These are phyloP conservation scores for Trichoderma afroharzianum DNA, from an alignment of 2,329 filamentous ascomycete genomes.

Conservation along the genomic window DNA sequence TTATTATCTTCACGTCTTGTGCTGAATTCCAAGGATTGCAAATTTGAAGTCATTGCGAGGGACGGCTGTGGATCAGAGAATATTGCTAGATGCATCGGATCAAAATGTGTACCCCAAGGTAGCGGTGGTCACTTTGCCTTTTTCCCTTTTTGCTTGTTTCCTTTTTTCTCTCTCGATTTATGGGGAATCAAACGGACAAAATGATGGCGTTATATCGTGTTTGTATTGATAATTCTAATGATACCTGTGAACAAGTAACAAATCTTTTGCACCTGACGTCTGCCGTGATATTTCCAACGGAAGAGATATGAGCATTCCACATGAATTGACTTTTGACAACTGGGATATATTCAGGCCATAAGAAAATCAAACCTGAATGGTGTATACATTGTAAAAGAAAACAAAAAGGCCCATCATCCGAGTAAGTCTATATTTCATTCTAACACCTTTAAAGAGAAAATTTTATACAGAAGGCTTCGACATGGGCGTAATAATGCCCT, in stretches of 20 bases:
- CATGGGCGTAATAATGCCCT: constrained; percentile 85
- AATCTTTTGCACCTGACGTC: background rate
- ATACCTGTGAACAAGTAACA: background rate
- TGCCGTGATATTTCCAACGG: background rate
- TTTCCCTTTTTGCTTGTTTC: background rate
- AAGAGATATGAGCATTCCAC: background rate
- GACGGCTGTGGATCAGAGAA: background rate
- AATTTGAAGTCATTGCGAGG: background rate
- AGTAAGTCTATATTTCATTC: background rate
- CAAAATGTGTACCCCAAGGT: background rate
- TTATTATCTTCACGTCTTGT: background rate
- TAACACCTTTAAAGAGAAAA: background rate
- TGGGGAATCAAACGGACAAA: background rate
- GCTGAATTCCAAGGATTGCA: background rate
- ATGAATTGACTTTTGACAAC: background rate
- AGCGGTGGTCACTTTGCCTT: background rate
- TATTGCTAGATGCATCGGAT: background rate
- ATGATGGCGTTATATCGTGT: background rate
- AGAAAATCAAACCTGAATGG: background rate
- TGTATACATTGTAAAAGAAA: background rate
- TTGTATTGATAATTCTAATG: background rate
- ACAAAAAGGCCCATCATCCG: background rate
- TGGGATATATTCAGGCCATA: background rate
- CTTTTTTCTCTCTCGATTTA: background rate
- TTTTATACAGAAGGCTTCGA: constrained; percentile 60